A percentile compares a stretch with the other conserved stretches of the same genome.
Conservation (phyloP, 2,329 filamentous ascomycete species). For the Seiridium cupressi region DNA sequence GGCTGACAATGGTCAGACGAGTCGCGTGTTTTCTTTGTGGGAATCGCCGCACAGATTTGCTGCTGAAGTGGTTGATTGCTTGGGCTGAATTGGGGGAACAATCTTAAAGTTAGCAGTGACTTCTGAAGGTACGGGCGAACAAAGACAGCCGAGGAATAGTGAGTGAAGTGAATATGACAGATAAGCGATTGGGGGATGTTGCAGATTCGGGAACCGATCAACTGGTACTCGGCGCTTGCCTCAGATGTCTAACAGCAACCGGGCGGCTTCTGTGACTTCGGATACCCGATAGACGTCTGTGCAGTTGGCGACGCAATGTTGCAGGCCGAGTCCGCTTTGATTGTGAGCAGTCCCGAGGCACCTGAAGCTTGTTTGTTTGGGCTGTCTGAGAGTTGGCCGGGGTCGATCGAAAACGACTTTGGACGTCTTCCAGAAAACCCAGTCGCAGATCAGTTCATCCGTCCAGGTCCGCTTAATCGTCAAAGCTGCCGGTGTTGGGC, state of each 20-base stretch:
- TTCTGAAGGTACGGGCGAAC: neutral
- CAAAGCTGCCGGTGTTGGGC: neutral
- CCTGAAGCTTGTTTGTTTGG: neutral
- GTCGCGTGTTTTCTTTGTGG: slow-evolving; percentile 8
- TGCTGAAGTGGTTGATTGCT: neutral
- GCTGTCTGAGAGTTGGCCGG: neutral
- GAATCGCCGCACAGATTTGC: slow-evolving; percentile 1
- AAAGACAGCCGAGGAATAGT: neutral
- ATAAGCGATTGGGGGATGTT: neutral
- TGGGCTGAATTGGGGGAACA: slow-evolving; percentile 2
- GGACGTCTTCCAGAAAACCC: slow-evolving; percentile 5
- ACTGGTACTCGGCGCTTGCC: slow-evolving; percentile 6
- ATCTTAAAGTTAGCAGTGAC: slow-evolving; percentile 1
- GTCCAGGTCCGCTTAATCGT: neutral
- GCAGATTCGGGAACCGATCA: neutral
- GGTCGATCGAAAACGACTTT: neutral
- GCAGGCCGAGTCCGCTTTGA: slow-evolving; percentile 7
- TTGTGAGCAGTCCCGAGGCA: neutral
- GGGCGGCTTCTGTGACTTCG: neutral
- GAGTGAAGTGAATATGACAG: neutral
- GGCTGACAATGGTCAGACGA: neutral
- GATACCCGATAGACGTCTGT: slow-evolving; percentile 4
- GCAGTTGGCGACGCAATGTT: neutral
- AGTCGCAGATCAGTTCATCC: neutral
- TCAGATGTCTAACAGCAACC: slow-evolving; percentile 3